Evolutionary conservation across 305 asterid species (phyloP).

Genomic region (Solanum hybrid): DNA sequence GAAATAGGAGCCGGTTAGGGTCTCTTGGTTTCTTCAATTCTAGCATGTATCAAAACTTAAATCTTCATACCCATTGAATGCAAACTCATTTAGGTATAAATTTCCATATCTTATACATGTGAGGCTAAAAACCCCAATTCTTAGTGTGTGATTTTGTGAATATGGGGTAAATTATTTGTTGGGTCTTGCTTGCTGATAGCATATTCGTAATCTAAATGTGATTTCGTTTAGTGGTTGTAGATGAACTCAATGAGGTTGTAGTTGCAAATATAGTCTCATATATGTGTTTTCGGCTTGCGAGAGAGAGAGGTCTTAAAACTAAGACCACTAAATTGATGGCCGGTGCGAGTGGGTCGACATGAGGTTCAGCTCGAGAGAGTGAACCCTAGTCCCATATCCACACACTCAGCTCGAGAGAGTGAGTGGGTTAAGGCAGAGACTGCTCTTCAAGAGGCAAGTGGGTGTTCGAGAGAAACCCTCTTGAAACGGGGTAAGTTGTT

Average conservation of each 20-base stretch:
- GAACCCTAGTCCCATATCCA: not conserved
- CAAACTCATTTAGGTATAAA: not conserved
- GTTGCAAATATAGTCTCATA: not conserved
- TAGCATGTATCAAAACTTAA: too few species aligned
- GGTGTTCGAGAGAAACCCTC: not conserved
- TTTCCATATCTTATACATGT: not conserved
- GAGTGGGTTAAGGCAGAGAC: not conserved
- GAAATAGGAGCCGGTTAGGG: too few species aligned
- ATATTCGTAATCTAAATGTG: not conserved
- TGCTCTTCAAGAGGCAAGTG: not conserved
- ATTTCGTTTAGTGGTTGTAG: not conserved
- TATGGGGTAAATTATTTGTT: not conserved
- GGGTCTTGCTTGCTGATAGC: not conserved
- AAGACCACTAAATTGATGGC: not conserved
- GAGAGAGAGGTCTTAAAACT: not conserved
- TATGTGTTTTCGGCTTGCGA: not conserved
- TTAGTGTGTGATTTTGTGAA: not conserved
- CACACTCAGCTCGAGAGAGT: not conserved
- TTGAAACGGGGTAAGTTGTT: not conserved
- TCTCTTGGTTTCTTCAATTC: too few species aligned
- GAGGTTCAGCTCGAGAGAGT: not conserved
- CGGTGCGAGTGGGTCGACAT: not conserved
- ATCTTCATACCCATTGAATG: too few species aligned
- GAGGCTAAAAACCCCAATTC: not conserved
- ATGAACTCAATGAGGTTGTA: not conserved